These are phyloP conservation scores for Nannochloropsis gaditana DNA, from an alignment of 108 stramenopile species.

Conservation along the genomic window DNA sequence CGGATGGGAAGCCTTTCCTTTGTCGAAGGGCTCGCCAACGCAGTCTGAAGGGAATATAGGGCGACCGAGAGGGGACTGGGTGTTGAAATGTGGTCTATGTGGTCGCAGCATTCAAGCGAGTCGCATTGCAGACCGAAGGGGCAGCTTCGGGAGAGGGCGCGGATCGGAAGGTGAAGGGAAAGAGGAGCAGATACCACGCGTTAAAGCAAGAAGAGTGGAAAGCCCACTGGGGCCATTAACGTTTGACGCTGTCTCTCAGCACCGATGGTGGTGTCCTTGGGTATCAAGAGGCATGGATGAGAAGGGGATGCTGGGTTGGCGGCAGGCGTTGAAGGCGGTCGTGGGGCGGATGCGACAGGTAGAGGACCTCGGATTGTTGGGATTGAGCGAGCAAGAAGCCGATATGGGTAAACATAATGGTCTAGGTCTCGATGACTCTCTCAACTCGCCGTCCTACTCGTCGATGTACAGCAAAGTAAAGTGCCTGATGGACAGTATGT, in stretches of 20 bases:
- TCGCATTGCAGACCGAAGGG: neutral
- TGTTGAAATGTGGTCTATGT: neutral
- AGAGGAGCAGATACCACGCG: neutral
- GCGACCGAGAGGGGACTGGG: neutral
- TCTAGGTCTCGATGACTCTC: neutral
- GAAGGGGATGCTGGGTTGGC: neutral
- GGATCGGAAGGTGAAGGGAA: neutral
- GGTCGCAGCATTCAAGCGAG: neutral
- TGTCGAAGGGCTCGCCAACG: neutral
- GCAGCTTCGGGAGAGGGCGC: conserved; percentile 10
- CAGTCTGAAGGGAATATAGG: neutral
- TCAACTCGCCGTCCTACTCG: neutral
- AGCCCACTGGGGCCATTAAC: neutral
- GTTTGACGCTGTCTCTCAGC: neutral
- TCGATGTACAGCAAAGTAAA: neutral
- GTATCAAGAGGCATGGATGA: neutral
- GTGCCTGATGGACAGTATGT: neutral
- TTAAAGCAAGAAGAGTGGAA: neutral
- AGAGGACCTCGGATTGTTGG: neutral
- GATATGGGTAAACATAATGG: neutral
- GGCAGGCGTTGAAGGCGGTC: neutral
- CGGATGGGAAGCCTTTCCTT: neutral
- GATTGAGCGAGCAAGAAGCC: neutral
- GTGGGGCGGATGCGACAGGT: neutral
- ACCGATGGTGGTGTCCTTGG: conserved; percentile 12